A percentile compares a stretch with the other conserved stretches of the same genome.
phyloP scores from a whole-genome alignment of 2,329 filamentous ascomycete species.

The Stenocarpella maydis region DNA sequence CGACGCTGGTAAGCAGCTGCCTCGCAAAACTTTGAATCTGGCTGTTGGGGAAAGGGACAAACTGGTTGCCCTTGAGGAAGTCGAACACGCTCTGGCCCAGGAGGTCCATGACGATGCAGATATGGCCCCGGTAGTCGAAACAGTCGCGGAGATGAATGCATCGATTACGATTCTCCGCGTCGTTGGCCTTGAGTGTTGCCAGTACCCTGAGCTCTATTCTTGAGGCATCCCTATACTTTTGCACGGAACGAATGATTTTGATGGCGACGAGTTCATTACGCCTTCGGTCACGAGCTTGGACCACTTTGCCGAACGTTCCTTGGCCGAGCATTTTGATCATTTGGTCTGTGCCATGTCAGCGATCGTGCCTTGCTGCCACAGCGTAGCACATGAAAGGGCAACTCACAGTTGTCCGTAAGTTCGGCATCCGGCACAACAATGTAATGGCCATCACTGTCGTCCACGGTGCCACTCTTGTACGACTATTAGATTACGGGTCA shows the following conservation, averaged over 20 bases:
- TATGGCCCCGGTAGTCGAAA: conserved; percentile 97
- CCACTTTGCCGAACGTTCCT: conserved; percentile 98
- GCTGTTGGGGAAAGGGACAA: conserved; percentile 97
- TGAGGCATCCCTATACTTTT: conserved; percentile 96
- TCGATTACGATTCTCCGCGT: conserved; percentile 89
- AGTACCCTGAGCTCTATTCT: conserved; percentile 93
- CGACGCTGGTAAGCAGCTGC: conserved; percentile 96
- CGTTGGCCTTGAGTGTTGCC: conserved; percentile 90
- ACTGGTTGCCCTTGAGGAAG: conserved; percentile 93
- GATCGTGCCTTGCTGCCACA: neutral
- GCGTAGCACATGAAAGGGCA: neutral
- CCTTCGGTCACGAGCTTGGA: conserved; percentile 84
- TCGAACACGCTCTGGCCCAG: conserved; percentile 98
- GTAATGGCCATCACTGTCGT: conserved; percentile 97
- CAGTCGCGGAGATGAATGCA: conserved; percentile 97
- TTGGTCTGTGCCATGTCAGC: conserved; percentile 68
- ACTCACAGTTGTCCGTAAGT: conserved; percentile 89
- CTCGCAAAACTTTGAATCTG: conserved; percentile 98
- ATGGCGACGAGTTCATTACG: conserved; percentile 85
- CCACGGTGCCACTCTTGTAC: conserved; percentile 75
- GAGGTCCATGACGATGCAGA: conserved; percentile 81
- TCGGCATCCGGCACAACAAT: conserved; percentile 88
- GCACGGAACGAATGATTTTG: conserved; percentile 97
- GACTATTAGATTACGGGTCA: conserved; percentile 20
- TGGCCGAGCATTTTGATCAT: conserved; percentile 91